Percentiles rank a stretch among this genome's conserved stretches.
phyloP scores from a whole-genome alignment of 805 yeast species.

The Candida yuanshanica region DNA sequence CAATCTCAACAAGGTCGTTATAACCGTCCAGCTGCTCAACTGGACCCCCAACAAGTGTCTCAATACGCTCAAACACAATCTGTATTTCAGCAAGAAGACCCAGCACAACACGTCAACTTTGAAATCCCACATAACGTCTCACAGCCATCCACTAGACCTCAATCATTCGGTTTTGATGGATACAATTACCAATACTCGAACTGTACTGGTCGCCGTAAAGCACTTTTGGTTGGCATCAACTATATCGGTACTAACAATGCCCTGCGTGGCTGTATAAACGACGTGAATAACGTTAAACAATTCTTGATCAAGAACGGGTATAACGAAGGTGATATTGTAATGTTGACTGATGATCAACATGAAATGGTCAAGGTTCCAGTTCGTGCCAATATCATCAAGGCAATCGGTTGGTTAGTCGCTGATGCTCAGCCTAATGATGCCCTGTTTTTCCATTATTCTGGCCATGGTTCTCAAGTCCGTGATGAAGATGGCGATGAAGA shows the following conservation, averaged over 20 bases:
- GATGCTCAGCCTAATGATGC: conserved; percentile 75
- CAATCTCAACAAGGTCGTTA: neutral
- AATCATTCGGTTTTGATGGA: conserved; percentile 16
- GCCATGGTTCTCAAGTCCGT: conserved; percentile 75
- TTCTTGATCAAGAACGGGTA: conserved; percentile 44
- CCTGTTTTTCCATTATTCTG: conserved; percentile 76
- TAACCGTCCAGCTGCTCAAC: neutral
- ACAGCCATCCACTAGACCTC: conserved; percentile 11
- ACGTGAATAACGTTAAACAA: conserved; percentile 44
- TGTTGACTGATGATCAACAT: conserved; percentile 51
- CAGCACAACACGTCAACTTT: conserved; percentile 1
- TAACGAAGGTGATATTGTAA: conserved; percentile 48
- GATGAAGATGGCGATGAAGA: conserved; percentile 74
- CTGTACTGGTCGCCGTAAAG: conserved; percentile 69
- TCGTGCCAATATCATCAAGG: conserved; percentile 62
- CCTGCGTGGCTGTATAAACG: conserved; percentile 78
- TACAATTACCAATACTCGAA: conserved; percentile 53
- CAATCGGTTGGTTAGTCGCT: conserved; percentile 75
- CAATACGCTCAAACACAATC: conserved; percentile 4
- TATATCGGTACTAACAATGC: conserved; percentile 59
- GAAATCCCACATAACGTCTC: conserved; percentile 6
- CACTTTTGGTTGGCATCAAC: conserved; percentile 72
- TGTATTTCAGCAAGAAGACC: conserved; percentile 4
- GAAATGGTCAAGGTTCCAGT: conserved; percentile 54
- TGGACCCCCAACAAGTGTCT: conserved; percentile 1